Evolutionary conservation across 225 moss, liverwort and hornwort species (phyloP).

Genomic region (Rhytidiadelphus loreus): DNA sequence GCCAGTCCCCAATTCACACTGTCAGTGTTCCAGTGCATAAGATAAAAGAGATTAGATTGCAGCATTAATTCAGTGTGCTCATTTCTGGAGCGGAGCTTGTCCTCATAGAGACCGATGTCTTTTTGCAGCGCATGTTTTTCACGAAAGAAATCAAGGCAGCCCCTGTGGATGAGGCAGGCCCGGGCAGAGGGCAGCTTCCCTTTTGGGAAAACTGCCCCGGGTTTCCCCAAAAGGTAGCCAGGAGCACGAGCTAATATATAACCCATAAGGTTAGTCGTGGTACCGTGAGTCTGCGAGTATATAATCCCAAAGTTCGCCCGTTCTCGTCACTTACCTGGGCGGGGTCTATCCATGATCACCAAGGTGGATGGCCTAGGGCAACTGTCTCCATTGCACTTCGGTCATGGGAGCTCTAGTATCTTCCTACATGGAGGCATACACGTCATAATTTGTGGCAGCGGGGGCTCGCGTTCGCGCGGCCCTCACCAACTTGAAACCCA

Average conservation of each 20-base stretch:
- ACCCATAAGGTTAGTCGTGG: background rate
- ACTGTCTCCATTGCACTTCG: constrained; percentile 9
- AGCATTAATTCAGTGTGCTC: background rate
- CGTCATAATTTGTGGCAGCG: constrained; percentile 64
- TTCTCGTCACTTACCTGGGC: background rate
- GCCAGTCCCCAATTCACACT: background rate
- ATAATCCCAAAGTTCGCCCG: rapidly evolving
- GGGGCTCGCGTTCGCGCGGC: constrained; percentile 69
- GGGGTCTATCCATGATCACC: constrained; percentile 13
- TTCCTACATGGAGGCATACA: constrained; percentile 56
- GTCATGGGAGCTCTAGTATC: constrained; percentile 40
- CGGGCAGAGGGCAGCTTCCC: background rate
- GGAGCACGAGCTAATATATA: background rate
- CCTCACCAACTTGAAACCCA: background rate
- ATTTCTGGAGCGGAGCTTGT: background rate
- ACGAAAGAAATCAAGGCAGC: background rate
- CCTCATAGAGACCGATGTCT: background rate
- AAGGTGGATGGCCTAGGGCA: constrained; percentile 24
- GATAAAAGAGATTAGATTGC: background rate
- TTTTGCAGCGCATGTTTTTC: background rate
- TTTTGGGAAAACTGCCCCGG: background rate
- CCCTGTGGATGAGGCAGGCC: too few relatives aligned
- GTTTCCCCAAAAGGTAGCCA: background rate
- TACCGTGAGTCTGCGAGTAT: background rate
- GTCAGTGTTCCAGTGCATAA: background rate